Evolutionary conservation across 2,329 filamentous ascomycete genomes (phyloP), one percentile per base, ranked within the genome.

Genomic region (Exophiala xenobiotica): DNA sequence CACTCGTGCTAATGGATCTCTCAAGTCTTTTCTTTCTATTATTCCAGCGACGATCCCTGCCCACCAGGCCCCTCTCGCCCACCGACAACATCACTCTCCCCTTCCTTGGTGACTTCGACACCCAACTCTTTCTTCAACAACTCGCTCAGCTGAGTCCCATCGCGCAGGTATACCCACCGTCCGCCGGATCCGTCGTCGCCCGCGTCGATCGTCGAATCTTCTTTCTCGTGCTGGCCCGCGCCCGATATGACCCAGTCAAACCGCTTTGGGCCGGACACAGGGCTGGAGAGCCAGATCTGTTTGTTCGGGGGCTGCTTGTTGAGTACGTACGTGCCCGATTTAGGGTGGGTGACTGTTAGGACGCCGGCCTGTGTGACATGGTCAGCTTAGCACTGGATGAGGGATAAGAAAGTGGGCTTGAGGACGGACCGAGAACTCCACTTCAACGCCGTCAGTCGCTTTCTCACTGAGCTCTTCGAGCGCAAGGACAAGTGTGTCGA

Each of bases 241-340:
- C 85, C 69, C 51, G 76, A 63, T 44, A 91, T 68, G 49, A 95
- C 87, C 81, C 88, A 99, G 70, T 97, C 91, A 74, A 86, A 99
- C 52, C 92, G 85, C 74, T 96, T 96, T 11, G 93, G 93, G 0
- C 93, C 93, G 4, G 88, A 91, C 47, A 90, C 76, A 3, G 93
- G 93, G 37, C 90, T 95, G 29, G 89, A 93, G 39, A 97, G 82
- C 93, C 93, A 99, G 66, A 99, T 96, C 68, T 86, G 93, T 77
- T 90, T 93, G 78, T 96, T 97, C 16, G 92, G 90, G 0, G 93
- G 93, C 70, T 99, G 93, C 72, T 99, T 99, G 81, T 99, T 99
- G 73, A 99, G 80, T 54, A 99, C 88, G 67, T 95, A 99, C 23
- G 83, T 92, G 56, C 91, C 90, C 31, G 54, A 37, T 23, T 78